Percentiles rank a stretch among this genome's conserved stretches.
phyloP scores from a whole-genome alignment of 768 basidiomycete genomes.

The Grammothele lineata region DNA sequence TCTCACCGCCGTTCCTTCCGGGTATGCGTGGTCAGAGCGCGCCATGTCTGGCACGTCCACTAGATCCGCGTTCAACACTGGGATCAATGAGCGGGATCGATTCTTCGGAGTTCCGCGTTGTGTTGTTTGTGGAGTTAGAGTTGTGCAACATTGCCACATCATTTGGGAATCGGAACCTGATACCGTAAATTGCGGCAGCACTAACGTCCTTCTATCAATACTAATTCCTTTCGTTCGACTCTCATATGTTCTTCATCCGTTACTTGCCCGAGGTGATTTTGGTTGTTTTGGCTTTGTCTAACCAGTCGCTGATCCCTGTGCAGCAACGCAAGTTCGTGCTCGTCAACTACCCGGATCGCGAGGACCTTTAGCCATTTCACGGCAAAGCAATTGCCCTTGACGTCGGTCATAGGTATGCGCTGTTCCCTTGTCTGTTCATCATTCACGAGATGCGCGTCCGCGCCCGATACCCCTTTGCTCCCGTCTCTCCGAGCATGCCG shows the following conservation, averaged over 20 bases:
- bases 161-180: no score
- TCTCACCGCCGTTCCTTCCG: no score
- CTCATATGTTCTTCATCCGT: constrained; percentile 24
- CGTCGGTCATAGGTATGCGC: constrained; percentile 23
- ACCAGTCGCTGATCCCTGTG: neutral
- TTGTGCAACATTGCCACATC: no score
- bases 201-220: neutral
- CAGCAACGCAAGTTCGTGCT: constrained; percentile 25
- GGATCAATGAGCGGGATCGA: no score
- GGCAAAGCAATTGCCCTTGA: constrained; percentile 34
- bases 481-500: constrained; percentile 14
- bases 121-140: no score
- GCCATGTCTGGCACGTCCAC: neutral
- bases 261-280: constrained; percentile 24
- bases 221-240: constrained; percentile 18
- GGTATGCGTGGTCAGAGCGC: no score
- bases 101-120: no score
- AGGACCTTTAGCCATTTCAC: constrained; percentile 21
- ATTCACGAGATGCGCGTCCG: constrained; percentile 35
- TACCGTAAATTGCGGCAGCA: no score
- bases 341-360: constrained; percentile 25
- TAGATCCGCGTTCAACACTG: no score
- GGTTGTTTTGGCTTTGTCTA: neutral
- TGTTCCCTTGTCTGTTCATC: constrained; percentile 31
- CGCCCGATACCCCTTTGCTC: constrained; percentile 27